Conservation (phyloP, 306 rosid genomes). For the Chamaecrista fasciculata region DNA sequence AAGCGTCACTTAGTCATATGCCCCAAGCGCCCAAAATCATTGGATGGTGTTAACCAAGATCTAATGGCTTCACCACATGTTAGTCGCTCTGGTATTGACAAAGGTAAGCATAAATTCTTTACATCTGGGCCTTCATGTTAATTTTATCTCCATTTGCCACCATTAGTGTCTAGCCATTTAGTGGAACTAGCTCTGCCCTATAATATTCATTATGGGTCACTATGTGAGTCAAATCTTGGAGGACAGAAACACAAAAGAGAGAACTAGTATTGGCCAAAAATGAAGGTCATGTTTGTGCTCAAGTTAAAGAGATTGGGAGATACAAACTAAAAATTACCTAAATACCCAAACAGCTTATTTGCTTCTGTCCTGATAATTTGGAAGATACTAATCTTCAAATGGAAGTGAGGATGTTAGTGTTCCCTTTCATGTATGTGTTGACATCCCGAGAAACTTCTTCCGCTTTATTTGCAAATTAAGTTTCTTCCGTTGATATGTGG, state of each 20-base stretch:
- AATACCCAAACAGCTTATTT: neutral
- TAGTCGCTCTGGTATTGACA: conserved; percentile 17
- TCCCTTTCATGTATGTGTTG: neutral
- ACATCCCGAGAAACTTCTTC: neutral
- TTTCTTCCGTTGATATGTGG: conserved; percentile 25
- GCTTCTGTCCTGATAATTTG: neutral
- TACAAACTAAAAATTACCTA: neutral
- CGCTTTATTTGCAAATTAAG: conserved; percentile 5
- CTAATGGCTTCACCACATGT: conserved; percentile 17
- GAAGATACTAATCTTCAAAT: neutral
- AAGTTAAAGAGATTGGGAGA: neutral
- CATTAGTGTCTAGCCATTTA: conserved; percentile 3
- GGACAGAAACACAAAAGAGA: neutral
- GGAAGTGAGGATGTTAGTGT: neutral
- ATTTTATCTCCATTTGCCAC: conserved; percentile 12
- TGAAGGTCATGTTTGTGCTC: neutral
- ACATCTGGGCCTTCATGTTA: neutral
- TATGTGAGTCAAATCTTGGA: neutral
- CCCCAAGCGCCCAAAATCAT: conserved; percentile 44
- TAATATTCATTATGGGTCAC: conserved; percentile 6
- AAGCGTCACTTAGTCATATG: conserved; percentile 49
- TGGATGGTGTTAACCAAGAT: conserved; percentile 31
- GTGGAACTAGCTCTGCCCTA: neutral
- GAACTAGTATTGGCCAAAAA: neutral
- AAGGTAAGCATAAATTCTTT: conserved; percentile 12